Percentiles rank a stretch among this genome's conserved stretches.
These are phyloP conservation scores for Mycena crocata DNA, from an alignment of 768 basidiomycete species.

Conservation along the genomic window DNA sequence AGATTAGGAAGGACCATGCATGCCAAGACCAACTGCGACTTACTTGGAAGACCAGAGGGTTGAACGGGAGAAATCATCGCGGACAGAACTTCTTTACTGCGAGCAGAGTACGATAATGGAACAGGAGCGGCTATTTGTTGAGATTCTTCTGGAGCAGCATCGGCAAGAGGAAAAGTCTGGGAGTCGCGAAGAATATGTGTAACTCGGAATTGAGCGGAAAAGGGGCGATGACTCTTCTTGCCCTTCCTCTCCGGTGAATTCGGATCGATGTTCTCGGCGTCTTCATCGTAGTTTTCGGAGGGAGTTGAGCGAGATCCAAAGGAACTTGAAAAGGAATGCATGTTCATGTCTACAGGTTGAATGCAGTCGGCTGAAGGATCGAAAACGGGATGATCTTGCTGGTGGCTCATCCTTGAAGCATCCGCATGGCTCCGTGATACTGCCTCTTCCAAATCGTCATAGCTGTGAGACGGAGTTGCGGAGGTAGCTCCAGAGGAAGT, in stretches of 20 bases:
- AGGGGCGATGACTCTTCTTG: neutral
- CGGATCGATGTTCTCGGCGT: conserved; percentile 33
- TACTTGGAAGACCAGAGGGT: conserved; percentile 13
- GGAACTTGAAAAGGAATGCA: neutral
- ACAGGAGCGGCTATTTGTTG: conserved; percentile 44
- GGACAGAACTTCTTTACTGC: conserved; percentile 42
- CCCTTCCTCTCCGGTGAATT: neutral
- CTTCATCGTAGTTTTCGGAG: conserved; percentile 28
- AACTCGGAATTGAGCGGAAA: neutral
- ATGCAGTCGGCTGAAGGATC: neutral
- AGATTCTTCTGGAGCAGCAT: neutral
- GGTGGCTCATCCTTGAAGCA: neutral
- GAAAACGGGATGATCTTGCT: neutral
- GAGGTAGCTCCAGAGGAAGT: neutral
- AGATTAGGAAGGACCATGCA: neutral
- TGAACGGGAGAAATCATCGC: conserved; percentile 43
- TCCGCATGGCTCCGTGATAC: neutral
- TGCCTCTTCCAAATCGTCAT: too few species aligned
- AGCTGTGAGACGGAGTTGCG: neutral
- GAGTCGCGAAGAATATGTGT: conserved; percentile 28
- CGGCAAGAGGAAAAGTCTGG: conserved; percentile 6
- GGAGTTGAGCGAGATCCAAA: conserved; percentile 24
- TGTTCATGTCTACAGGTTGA: neutral
- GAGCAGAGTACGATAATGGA: conserved; percentile 44
- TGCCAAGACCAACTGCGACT: neutral